These are phyloP conservation scores for Aspergillus sergii DNA, from an alignment of 2,329 filamentous ascomycete genomes.

Conservation along the genomic window DNA sequence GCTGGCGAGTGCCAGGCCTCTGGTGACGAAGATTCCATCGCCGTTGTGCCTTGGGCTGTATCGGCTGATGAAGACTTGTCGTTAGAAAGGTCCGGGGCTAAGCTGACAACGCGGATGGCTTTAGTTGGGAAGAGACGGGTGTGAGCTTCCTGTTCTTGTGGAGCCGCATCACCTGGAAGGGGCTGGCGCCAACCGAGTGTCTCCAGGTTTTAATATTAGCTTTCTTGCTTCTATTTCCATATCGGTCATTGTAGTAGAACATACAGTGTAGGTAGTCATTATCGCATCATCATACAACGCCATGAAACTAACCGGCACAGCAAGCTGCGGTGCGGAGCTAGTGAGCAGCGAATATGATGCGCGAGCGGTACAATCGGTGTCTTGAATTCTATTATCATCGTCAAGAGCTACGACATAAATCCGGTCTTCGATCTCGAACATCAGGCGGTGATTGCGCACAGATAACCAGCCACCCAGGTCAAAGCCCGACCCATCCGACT, in stretches of 20 bases:
- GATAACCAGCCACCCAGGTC: slow-evolving; percentile 53
- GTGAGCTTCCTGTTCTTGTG: slow-evolving; percentile 25
- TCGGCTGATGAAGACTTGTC: slow-evolving; percentile 4
- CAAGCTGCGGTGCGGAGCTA: slow-evolving; percentile 40
- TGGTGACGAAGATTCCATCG: slow-evolving; percentile 12
- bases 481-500: slow-evolving; percentile 44
- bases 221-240: neutral
- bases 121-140: slow-evolving; percentile 43
- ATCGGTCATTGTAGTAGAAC: slow-evolving; percentile 6
- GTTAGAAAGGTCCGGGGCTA: slow-evolving; percentile 34
- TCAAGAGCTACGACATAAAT: slow-evolving; percentile 48
- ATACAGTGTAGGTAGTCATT: slow-evolving; percentile 48
- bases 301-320: slow-evolving; percentile 52
- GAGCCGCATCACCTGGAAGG: slow-evolving; percentile 15
- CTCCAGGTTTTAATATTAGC: slow-evolving; percentile 24
- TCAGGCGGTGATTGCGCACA: slow-evolving; percentile 44
- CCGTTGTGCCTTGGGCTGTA: neutral
- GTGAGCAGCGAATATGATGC: slow-evolving; percentile 39
- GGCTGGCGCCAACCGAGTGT: slow-evolving; percentile 34
- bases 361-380: slow-evolving; percentile 20
- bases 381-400: slow-evolving; percentile 33
- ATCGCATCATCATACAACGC: slow-evolving; percentile 50
- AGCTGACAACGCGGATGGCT: slow-evolving; percentile 42
- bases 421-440: slow-evolving; percentile 49
- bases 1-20: slow-evolving; percentile 25